phyloP scores from a whole-genome alignment of 1,284 basidiomycete species.

The Marasmius oreades region DNA sequence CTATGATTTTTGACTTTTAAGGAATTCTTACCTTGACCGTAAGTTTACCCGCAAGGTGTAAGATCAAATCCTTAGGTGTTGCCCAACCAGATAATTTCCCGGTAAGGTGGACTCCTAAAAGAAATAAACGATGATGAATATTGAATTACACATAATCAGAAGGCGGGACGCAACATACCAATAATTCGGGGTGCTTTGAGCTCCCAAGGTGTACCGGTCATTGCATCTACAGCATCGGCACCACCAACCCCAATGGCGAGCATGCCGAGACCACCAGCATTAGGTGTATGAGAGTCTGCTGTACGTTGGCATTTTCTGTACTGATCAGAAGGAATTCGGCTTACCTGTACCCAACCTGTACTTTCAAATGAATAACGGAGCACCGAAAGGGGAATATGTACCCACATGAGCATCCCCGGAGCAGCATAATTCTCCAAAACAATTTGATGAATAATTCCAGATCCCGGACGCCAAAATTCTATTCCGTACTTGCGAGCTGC shows the following conservation, averaged over 20 bases:
- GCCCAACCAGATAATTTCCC: constrained; percentile 91
- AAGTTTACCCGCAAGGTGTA: constrained; percentile 91
- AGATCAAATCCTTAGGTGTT: constrained; percentile 95
- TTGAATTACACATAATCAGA: neutral
- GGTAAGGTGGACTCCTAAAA: constrained; percentile 74
- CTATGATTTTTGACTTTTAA: constrained; percentile 1
- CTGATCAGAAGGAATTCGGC: constrained; percentile 9
- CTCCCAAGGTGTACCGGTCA: constrained; percentile 99
- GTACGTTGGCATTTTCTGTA: constrained; percentile 1
- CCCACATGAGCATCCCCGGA: constrained; percentile 80
- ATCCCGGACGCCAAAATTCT: constrained; percentile 95
- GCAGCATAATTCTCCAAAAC: constrained; percentile 98
- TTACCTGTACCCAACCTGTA: constrained; percentile 72
- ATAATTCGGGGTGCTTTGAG: constrained; percentile 90
- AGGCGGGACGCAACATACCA: constrained; percentile 42
- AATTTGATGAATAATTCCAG: constrained; percentile 97
- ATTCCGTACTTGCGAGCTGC: constrained; percentile 94
- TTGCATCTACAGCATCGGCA: constrained; percentile 97
- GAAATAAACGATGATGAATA: neutral
- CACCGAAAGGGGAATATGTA: constrained; percentile 12
- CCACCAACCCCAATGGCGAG: constrained; percentile 98
- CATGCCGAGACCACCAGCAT: constrained; percentile 97
- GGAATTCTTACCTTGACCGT: constrained; percentile 76
- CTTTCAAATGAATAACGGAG: constrained; percentile 1
- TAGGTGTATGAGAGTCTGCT: constrained; percentile 95